Conservation (phyloP, 345 rosid species). For the Zanthoxylum bungeanum region DNA sequence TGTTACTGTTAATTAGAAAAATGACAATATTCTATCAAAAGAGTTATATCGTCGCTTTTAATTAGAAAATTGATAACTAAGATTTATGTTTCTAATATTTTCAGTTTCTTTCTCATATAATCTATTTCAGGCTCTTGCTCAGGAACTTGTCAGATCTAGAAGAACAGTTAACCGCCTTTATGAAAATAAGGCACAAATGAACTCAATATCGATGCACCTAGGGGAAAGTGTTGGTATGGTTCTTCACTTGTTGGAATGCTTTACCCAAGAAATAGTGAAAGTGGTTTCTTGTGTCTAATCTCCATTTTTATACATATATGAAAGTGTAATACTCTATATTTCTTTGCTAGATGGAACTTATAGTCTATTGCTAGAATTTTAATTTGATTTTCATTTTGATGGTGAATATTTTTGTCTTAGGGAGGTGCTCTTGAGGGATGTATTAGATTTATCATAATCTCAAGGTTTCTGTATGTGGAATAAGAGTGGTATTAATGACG, state of each 20-base stretch:
- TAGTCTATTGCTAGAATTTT: not conserved
- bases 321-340: not conserved
- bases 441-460: too few species aligned
- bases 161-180: slow-evolving; percentile 75
- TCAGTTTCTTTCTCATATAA: not conserved
- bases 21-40: not conserved
- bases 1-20: not conserved
- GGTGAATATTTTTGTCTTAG: not conserved
- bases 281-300: not conserved
- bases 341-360: not conserved
- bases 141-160: slow-evolving; percentile 74
- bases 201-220: slow-evolving; percentile 94
- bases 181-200: slow-evolving; percentile 93
- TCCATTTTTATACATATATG: not conserved
- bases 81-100: slow-evolving; percentile 12
- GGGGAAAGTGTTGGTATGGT: slow-evolving; percentile 90
- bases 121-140: slow-evolving; percentile 72
- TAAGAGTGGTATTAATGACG: not conserved
- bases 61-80: not conserved
- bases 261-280: not conserved
- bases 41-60: not conserved
- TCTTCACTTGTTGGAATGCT: slow-evolving; percentile 6
- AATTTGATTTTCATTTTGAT: not conserved
- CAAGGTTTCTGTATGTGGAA: not conserved
- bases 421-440: too few species aligned